Evolutionary conservation across 2,329 filamentous ascomycete species (phyloP), one percentile per base, ranked within the genome.

Genomic region (Verticillium nonalfalfae): DNA sequence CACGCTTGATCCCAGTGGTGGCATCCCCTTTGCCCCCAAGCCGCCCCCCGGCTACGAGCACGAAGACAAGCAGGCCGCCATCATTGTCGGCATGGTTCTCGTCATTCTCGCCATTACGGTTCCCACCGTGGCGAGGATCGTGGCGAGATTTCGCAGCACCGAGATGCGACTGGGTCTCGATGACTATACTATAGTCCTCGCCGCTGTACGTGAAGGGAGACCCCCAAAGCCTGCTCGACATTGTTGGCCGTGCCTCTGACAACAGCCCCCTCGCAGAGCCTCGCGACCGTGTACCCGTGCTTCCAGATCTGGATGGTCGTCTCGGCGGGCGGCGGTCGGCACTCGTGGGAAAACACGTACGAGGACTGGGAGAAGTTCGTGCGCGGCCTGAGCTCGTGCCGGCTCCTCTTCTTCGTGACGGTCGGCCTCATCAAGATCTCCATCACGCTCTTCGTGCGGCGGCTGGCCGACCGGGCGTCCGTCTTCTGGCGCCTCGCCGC

Each of bases 401-500:
- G 59, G 9, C 36, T 64, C 2, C 57, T 64, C 4, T 64, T 63
- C 38, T 64, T 61, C 21, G 61, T 61, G 0, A 64, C 61, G n/a
- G 63, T 64, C 35, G 63, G 63, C 34, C 36, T 64, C 3, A 63
- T 63, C 14, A 64, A 64, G 18, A 64, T 64, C 57, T 64, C 63
- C 4, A 64, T 64, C 57, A 64, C 63, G 1, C 35, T 64, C 5
- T 64, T 64, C 40, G 62, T 64, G 14, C 61, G 63, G 31, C 57
- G 63, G 6, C 54, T 64, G n/a, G 61, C 62, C 36, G 61, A 64
- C 15, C 63, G 61, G 9, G 61, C 59, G 0, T 64, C 56, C 36
- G 50, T 45, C 10, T 63, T 59, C 3, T 74, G 72, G 72, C 66
- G 63, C 13, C 63, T 68, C 11, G 62, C 67, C n/a, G 67, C 71